These are phyloP conservation scores for Ogataea degrootiae DNA, from an alignment of 805 yeast genomes.

Conservation along the genomic window DNA sequence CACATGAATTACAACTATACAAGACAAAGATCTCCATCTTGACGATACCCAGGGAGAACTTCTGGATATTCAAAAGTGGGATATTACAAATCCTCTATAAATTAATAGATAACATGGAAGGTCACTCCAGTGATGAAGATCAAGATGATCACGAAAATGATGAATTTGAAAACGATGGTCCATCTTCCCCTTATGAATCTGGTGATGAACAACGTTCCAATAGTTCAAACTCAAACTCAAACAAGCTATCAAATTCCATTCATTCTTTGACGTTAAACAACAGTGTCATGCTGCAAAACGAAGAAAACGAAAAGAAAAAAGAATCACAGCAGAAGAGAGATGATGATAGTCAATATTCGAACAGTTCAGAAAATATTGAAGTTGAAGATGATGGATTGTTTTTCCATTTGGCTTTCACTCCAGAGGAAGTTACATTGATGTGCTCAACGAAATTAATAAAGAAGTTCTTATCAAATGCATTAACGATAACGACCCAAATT, in stretches of 20 bases:
- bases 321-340: no score
- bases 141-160: conserved; percentile 7
- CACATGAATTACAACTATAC: conserved; percentile 40
- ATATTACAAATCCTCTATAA: conserved; percentile 42
- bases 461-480: conserved; percentile 35
- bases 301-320: conserved; percentile 1
- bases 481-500: conserved; percentile 27
- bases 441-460: conserved; percentile 39
- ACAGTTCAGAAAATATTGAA: conserved; percentile 4
- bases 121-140: conserved; percentile 12
- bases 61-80: conserved; percentile 51
- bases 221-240: neutral
- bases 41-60: conserved; percentile 47
- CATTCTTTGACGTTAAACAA: conserved; percentile 10
- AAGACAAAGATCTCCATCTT: conserved; percentile 43
- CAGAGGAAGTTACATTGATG: conserved; percentile 58
- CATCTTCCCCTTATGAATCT: conserved; percentile 1
- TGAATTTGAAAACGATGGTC: conserved; percentile 2
- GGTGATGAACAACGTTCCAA: conserved; percentile 4
- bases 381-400: conserved; percentile 39
- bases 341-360: no score
- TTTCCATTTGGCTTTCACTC: conserved; percentile 59
- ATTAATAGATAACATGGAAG: conserved; percentile 29
- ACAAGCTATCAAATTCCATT: conserved; percentile 10
- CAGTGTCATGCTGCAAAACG: conserved; percentile 6